These are phyloP conservation scores for Trichosanthes truncata DNA, from an alignment of 306 rosid species.

Conservation along the genomic window DNA sequence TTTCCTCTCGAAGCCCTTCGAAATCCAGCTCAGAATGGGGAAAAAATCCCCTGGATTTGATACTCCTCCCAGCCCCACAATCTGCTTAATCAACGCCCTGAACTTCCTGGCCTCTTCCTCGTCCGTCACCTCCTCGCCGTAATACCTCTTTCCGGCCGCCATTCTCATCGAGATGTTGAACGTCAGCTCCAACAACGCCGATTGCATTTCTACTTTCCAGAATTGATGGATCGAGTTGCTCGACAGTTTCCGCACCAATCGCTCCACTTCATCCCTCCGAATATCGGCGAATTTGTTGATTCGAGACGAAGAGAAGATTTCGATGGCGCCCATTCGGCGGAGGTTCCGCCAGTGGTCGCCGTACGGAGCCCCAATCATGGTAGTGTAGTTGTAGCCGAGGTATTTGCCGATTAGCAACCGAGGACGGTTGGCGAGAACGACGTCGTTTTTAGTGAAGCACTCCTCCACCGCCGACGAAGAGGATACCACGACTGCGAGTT, in stretches of 20 bases:
- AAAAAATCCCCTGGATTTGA: slow-evolving; percentile 29
- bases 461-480: slow-evolving; percentile 40
- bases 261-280: slow-evolving; percentile 35
- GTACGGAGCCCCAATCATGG: slow-evolving; percentile 19
- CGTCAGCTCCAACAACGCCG: slow-evolving; percentile 31
- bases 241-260: slow-evolving; percentile 22
- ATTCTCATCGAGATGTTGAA: slow-evolving; percentile 53
- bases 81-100: slow-evolving; percentile 24
- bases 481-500: slow-evolving; percentile 31
- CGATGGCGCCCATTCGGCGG: slow-evolving; percentile 48
- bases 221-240: neutral
- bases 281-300: slow-evolving; percentile 18
- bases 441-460: slow-evolving; percentile 62
- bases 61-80: neutral
- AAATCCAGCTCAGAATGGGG: slow-evolving; percentile 31
- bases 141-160: slow-evolving; percentile 63
- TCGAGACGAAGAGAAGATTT: slow-evolving; percentile 40
- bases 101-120: slow-evolving; percentile 36
- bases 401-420: slow-evolving; percentile 19
- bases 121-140: slow-evolving; percentile 21
- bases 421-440: slow-evolving; percentile 43
- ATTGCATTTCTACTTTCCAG: slow-evolving; percentile 24
- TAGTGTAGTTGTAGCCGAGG: slow-evolving; percentile 34
- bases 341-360: slow-evolving; percentile 82
- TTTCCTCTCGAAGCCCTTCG: neutral